These are phyloP conservation scores for Thermomyces lanuginosus DNA, from an alignment of 2,329 filamentous ascomycete species.

Conservation along the genomic window DNA sequence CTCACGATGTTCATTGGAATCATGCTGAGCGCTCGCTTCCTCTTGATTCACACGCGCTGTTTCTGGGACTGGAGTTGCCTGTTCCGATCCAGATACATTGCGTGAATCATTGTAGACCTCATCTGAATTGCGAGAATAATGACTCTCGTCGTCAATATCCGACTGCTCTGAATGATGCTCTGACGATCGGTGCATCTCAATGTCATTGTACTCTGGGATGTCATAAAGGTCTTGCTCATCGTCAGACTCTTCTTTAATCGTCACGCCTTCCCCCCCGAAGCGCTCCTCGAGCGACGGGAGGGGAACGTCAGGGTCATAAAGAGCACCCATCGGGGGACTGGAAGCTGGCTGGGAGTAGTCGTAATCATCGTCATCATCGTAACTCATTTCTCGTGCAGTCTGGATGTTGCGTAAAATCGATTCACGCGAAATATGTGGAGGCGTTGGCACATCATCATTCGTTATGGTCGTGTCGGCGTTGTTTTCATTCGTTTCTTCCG, in stretches of 20 bases:
- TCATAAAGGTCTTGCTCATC: slow-evolving; percentile 47
- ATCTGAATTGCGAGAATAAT: slow-evolving; percentile 35
- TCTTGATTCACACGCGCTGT: slow-evolving; percentile 16
- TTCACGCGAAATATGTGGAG: slow-evolving; percentile 73
- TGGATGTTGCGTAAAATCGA: slow-evolving; percentile 84
- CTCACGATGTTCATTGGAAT: slow-evolving; percentile 4
- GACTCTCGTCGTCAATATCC: slow-evolving; percentile 36
- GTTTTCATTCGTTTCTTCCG: slow-evolving; percentile 14
- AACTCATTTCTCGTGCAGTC: slow-evolving; percentile 38
- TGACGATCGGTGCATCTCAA: slow-evolving; percentile 22
- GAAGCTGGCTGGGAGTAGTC: slow-evolving; percentile 48
- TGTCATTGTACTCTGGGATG: slow-evolving; percentile 42
- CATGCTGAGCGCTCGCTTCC: slow-evolving; percentile 18
- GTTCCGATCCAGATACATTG: slow-evolving; percentile 13
- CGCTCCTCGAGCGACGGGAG: slow-evolving; percentile 71
- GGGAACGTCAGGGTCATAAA: slow-evolving; percentile 73
- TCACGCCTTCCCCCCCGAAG: slow-evolving; percentile 38
- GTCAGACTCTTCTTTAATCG: slow-evolving; percentile 48
- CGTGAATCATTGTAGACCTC: slow-evolving; percentile 14
- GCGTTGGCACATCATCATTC: slow-evolving; percentile 43
- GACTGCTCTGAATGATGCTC: slow-evolving; percentile 29
- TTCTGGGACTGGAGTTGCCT: slow-evolving; percentile 18
- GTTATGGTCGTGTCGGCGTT: slow-evolving; percentile 12
- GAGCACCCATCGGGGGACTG: slow-evolving; percentile 40
- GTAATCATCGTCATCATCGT: slow-evolving; percentile 48